Evolutionary conservation across 2,329 filamentous ascomycete species (phyloP), one percentile per base, ranked within the genome.

Genomic region (Kalaharituber pfeilii): DNA sequence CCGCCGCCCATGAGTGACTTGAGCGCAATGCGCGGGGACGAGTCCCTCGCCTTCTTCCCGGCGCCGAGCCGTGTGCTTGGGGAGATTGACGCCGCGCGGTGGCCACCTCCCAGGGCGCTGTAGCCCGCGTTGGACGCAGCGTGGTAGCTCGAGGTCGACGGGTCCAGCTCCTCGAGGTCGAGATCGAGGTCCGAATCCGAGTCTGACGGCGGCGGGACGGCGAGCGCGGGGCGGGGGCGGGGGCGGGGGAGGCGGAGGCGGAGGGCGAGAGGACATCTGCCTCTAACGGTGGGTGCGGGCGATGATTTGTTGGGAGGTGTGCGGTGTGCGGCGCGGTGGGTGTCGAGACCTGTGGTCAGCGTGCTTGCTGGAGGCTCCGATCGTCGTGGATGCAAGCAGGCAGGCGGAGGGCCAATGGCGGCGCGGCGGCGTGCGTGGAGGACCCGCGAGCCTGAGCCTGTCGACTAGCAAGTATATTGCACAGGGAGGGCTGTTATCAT

Each of bases 141-240:
- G 60, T 56, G 52, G 53, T 64, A 29, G 63, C 60, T 47, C 56
- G 64, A 36, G 61, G 56, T 52, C 55, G 66, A 66, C 53, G 84
- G 83, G 66, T 88, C 84, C 61, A 91, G 79, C 72, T 89, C 85
- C 65, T 86, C 76, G 62, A 86, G 75, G 63, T 88, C 82, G 64
- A 91, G 73, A 59, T 85, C 81, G 62, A 82, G 77, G 66, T 89
- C 83, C 58, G 59, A 53, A 49, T 58, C 58, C 15, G 54, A 53
- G 50, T 59, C 57, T 25, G 42, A 47, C 5, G 42, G 42, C 22
- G 22, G 58, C 59, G 39, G 59, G 57, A 30, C 54, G 50, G 67
- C 65, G 69, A 68, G 65, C 72, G 70, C 63, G 69, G 67, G 65
- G 70, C 68, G 49, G 70, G 66, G 55, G n/a, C 59, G 39, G 59